Conservation (phyloP, 495 filamentous ascomycete species). For the Podospora didyma region DNA sequence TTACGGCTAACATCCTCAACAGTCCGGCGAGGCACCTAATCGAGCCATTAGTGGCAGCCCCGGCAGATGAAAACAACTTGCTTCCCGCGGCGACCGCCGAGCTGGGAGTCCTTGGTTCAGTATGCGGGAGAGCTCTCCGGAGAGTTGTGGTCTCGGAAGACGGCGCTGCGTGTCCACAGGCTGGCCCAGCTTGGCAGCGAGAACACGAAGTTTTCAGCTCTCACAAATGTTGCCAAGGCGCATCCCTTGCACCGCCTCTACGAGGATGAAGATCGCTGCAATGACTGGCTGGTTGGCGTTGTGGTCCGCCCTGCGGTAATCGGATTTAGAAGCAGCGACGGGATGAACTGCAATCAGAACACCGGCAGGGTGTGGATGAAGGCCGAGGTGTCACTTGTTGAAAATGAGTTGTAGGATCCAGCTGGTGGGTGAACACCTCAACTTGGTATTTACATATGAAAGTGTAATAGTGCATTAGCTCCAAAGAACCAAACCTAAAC, state of each 20-base stretch:
- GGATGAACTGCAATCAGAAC: not conserved
- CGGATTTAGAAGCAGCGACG: constrained; percentile 1
- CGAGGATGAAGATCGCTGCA: constrained; percentile 4
- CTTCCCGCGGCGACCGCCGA: too few species aligned
- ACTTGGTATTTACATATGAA: too few species aligned
- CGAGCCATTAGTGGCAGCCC: not conserved
- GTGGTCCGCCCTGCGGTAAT: not conserved
- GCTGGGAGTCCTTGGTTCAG: not conserved
- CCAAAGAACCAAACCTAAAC: too few species aligned
- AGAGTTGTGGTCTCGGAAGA: not conserved
- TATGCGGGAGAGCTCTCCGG: not conserved
- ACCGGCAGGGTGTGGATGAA: constrained; percentile 4
- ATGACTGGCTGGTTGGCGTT: not conserved
- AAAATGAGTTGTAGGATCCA: too few species aligned
- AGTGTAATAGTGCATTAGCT: too few species aligned
- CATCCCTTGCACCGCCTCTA: constrained; percentile 2
- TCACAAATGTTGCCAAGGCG: not conserved
- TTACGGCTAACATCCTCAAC: not conserved
- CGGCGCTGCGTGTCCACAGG: not conserved
- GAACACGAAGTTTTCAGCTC: not conserved
- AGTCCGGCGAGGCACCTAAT: not conserved
- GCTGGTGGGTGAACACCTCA: too few species aligned
- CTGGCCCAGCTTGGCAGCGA: not conserved
- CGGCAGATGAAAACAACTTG: not conserved
- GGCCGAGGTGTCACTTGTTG: constrained; percentile 2